A percentile compares a stretch with the other conserved stretches of the same genome.
These are phyloP conservation scores for Tuctoria greenei DNA, from an alignment of 176 grass and related monocot species.

Conservation along the genomic window DNA sequence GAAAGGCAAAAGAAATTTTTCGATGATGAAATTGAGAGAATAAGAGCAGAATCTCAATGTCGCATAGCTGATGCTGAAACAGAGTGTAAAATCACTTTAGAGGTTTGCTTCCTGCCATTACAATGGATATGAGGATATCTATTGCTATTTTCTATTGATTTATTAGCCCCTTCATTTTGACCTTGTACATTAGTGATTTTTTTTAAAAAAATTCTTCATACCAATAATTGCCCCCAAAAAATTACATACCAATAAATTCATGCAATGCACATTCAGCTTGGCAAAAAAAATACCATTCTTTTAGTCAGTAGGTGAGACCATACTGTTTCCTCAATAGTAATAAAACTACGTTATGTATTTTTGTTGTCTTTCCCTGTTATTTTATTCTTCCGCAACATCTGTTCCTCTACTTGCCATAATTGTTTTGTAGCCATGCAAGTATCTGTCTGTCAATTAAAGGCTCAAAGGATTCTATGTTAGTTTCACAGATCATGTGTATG, in stretches of 20 bases:
- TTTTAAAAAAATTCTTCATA: not conserved
- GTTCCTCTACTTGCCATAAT: not conserved
- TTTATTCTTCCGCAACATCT: not conserved
- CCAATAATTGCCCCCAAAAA: not conserved
- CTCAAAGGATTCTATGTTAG: constrained; percentile 9
- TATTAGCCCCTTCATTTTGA: constrained; percentile 22
- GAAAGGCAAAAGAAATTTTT: constrained; percentile 88
- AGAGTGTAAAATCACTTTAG: constrained; percentile 59
- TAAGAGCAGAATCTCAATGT: constrained; percentile 78
- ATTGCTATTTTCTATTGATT: constrained; percentile 15
- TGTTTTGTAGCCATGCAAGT: not conserved
- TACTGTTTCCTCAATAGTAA: not conserved
- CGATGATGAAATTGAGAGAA: constrained; percentile 90
- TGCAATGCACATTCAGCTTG: not conserved
- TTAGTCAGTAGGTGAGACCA: not conserved
- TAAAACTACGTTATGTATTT: not conserved
- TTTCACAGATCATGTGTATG: constrained; percentile 3
- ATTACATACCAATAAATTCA: not conserved
- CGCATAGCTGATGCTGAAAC: constrained; percentile 74
- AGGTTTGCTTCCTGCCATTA: constrained; percentile 59
- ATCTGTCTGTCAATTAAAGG: not conserved
- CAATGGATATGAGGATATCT: constrained; percentile 4
- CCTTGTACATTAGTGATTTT: not conserved
- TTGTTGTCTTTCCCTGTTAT: not conserved
- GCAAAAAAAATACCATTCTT: not conserved